phyloP scores from a whole-genome alignment of 2,329 filamentous ascomycete species.

The Xylaria arbuscula region DNA sequence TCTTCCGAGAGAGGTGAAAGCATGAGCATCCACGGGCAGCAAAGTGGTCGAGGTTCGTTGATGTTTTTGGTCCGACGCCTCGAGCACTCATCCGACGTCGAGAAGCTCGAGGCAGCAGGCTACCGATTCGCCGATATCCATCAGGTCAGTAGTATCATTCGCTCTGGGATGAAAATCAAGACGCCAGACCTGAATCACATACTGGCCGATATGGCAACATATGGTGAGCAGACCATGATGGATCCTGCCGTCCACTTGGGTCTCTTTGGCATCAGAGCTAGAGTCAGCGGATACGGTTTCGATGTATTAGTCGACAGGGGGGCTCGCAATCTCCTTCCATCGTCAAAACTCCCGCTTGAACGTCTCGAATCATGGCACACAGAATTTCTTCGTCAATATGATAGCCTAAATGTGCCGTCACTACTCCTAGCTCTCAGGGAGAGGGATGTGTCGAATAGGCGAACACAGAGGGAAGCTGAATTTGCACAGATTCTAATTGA shows the following conservation, averaged over 20 bases:
- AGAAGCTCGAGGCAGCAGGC: constrained; percentile 74
- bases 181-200: constrained; percentile 69
- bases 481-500: constrained; percentile 59
- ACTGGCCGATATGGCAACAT: constrained; percentile 72
- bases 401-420: constrained; percentile 55
- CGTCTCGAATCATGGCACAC: constrained; percentile 66
- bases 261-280: constrained; percentile 67
- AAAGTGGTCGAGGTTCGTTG: constrained; percentile 77
- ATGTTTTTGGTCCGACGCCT: constrained; percentile 81
- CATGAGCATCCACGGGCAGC: constrained; percentile 42
- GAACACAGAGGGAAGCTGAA: constrained; percentile 54
- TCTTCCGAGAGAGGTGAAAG: constrained; percentile 35
- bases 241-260: constrained; percentile 67
- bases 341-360: constrained; percentile 63
- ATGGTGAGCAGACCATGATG: constrained; percentile 60
- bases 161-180: constrained; percentile 79
- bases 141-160: constrained; percentile 75
- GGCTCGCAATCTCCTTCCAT: constrained; percentile 70
- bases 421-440: constrained; percentile 54
- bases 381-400: constrained; percentile 64
- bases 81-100: constrained; percentile 66
- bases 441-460: constrained; percentile 51
- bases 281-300: constrained; percentile 65
- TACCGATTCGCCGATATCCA: constrained; percentile 80
- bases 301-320: constrained; percentile 70